Evolutionary conservation across 345 rosid species (phyloP).

Genomic region (Euphorbia tirucalli): DNA sequence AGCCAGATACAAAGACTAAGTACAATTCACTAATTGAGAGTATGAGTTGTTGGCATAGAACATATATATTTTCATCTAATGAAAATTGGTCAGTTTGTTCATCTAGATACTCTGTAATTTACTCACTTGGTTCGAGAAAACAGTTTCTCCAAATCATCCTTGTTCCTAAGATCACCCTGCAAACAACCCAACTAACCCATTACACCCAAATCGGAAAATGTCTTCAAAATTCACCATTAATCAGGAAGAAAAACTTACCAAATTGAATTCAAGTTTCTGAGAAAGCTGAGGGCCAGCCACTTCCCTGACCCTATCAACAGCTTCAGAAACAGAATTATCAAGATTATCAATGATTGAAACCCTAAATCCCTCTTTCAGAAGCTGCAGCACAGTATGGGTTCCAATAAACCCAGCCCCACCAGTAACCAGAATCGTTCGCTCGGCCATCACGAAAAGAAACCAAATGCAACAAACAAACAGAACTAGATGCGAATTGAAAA

Average conservation of each 20-base stretch:
- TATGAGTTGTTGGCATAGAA: too few species aligned
- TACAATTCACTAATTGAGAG: too few species aligned
- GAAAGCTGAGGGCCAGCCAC: conserved; percentile 79
- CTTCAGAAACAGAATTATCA: conserved; percentile 75
- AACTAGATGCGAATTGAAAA: background rate
- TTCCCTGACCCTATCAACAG: conserved; percentile 73
- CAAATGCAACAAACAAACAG: background rate
- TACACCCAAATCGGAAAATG: background rate
- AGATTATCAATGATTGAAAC: conserved; percentile 84
- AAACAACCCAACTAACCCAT: background rate
- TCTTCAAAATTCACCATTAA: too few species aligned
- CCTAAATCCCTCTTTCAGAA: conserved; percentile 67
- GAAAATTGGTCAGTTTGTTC: too few species aligned
- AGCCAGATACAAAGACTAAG: conserved; percentile 6
- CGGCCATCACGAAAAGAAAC: conserved; percentile 17
- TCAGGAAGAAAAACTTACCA: conserved; percentile 41
- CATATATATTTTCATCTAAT: too few species aligned
- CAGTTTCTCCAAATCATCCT: conserved; percentile 77
- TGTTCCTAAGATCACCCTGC: conserved; percentile 91
- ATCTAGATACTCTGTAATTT: too few species aligned
- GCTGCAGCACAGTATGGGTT: conserved; percentile 84
- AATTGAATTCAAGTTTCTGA: conserved; percentile 61
- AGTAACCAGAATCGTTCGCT: conserved; percentile 69
- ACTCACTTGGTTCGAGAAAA: conserved; percentile 63
- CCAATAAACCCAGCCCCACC: conserved; percentile 99